Base-by-base conservation (phyloP, 2,329 filamentous ascomycete genomes). In the Trichoderma asperellum region DNA sequence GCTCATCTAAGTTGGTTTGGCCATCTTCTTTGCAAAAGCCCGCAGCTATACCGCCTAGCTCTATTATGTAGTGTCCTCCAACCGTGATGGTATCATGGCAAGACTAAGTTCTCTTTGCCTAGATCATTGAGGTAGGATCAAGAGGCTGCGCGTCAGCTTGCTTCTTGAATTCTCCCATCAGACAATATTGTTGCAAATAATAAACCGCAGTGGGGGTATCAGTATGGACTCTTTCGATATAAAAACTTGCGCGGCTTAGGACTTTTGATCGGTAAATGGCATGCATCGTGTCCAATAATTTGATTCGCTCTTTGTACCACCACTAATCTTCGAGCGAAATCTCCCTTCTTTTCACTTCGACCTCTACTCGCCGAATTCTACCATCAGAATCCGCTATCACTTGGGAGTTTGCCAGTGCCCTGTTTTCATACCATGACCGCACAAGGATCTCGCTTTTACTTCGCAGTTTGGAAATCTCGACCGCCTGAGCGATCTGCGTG, bases 351-450 rank as follows among this genome's bases (percentile, higher is more conserved):
- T 88, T 84, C 2, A 95, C 83, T 10, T 83, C 83, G 67, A 87
- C 85, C 80, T 96, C 92, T 8, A 88, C 86, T 70, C 84, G 82
- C 78, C 87, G 86, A 14, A 94, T 79, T 61, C 91, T 84, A 40
- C 87, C 85, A 79, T 96, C 91, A 76, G 91, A 88, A 63, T 91
- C 88, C 27, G 90, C 91, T 81, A 93, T 90, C 69, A 87, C 86
- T 73, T 89, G 87, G 0, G 90, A 90, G 73, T 88, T 88, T 12
- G 86, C 85, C 59, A 97, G 81, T 55, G 96, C 84, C 4, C 89
- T 88, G 29, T 87, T 82, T 77, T 94, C 89, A 79, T 95, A 94
- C 91, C 93, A 96, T 43, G 83, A 80, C 72, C 90, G 86, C 70
- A 93, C 80, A 29, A 87, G 81, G 71, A 78, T 78, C 78, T 89